Evolutionary conservation across 164 flowering plant species (phyloP), one percentile per base, ranked within the genome.

Genomic region (Liquidambar formosana): DNA sequence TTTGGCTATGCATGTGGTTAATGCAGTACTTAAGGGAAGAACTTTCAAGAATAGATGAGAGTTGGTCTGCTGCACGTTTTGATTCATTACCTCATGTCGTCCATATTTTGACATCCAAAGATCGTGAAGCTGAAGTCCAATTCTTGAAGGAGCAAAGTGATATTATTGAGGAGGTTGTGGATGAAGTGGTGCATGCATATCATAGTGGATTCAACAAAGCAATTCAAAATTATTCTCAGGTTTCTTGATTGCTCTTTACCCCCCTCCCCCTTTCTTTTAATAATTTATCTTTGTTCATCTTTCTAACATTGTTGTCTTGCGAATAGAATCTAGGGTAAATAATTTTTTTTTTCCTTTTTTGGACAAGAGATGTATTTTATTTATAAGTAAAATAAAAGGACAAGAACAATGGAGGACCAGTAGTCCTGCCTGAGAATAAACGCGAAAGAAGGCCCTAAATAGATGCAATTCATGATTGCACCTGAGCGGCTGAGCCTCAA

Each of bases 151-250:
- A 93, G 75, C 93, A 93, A 76, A 96, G 91, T 70, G 95, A 91
- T 64, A 73, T 93, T 48, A 66, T 96, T 61, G 98, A 96, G 82
- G 98, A 96, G 61, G 97, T 90, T 75, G 99, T 96, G 27, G 97
- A 96, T 85, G 97, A 91, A 86, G 98, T 95, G 26, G 98, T 95
- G 65, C 99, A 95, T 73, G 87, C 92, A 33, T 96, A 93, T 80
- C 99, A 96, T 64, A 71, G 88, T 78, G 99, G 99, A 62, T 96
- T 96, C 84, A 96, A 96, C 76, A 91, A 82, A 82, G 99, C 99
- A 57, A 96, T 96, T 78, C 99, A 96, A 78, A 96, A 96, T 77
- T 96, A 96, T 84, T 96, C 99, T 25, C 99, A 95, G 89, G 99
- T 94, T 63, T 49, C 76, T 43, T 80, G 43, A 51, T 57, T 27